Evolutionary conservation across 108 stramenopile genomes (phyloP).

Genomic region (Skeletonema marinoi): DNA sequence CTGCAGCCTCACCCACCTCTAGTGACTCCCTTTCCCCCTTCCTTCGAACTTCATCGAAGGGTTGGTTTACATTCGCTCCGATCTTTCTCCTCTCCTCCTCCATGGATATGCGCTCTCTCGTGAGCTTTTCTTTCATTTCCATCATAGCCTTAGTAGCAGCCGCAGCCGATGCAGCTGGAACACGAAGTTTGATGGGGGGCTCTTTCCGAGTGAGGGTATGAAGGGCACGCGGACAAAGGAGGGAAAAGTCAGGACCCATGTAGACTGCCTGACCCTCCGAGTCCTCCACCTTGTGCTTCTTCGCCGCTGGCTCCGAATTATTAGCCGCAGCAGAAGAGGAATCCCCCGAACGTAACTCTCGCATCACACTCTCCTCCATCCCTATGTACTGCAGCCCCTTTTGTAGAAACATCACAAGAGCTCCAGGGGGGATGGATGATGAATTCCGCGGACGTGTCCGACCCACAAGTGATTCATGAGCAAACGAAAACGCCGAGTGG

Average conservation of each 20-base stretch:
- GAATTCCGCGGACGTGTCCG: slow-evolving; percentile 68
- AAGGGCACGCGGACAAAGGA: slow-evolving; percentile 73
- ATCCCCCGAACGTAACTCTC: slow-evolving; percentile 36
- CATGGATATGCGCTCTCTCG: slow-evolving; percentile 17
- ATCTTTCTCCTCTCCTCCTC: slow-evolving; percentile 17
- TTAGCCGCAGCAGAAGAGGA: background rate
- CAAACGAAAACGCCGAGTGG: slow-evolving; percentile 95
- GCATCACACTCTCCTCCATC: slow-evolving; percentile 80
- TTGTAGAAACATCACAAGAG: slow-evolving; percentile 83
- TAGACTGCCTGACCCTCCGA: slow-evolving; percentile 8
- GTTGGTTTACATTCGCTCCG: slow-evolving; percentile 12
- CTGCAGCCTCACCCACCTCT: slow-evolving; percentile 16
- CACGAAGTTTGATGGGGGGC: slow-evolving; percentile 82
- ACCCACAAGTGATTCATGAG: slow-evolving; percentile 91
- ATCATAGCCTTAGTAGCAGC: slow-evolving; percentile 74
- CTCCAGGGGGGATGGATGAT: slow-evolving; percentile 82
- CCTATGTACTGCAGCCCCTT: slow-evolving; percentile 91
- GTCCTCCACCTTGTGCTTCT: slow-evolving; percentile 7
- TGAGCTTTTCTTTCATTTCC: slow-evolving; percentile 64
- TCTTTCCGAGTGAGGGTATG: slow-evolving; percentile 69
- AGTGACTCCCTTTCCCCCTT: slow-evolving; percentile 23
- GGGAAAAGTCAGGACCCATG: slow-evolving; percentile 59
- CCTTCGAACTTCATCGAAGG: slow-evolving; percentile 6
- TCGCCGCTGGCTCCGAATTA: slow-evolving; percentile 5
- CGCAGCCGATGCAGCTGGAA: slow-evolving; percentile 80